Conservation (phyloP, 345 rosid genomes). For the Gynandropsis gynandra region DNA sequence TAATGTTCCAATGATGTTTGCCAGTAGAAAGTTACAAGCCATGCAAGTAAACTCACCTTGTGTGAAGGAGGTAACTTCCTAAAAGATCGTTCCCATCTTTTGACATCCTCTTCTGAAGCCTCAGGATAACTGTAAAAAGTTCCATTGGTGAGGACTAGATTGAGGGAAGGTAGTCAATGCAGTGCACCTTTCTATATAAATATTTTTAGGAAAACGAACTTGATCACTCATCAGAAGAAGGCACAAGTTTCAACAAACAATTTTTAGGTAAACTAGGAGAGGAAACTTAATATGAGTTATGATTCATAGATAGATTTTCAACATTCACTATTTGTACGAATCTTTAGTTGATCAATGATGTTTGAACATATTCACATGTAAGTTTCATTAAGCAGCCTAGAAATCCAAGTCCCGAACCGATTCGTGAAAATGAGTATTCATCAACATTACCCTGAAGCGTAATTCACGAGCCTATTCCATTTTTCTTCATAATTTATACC, state of each 20-base stretch:
- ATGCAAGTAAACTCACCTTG: slow-evolving; percentile 41
- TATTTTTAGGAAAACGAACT: not conserved
- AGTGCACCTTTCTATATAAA: not conserved
- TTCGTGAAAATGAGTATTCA: no score
- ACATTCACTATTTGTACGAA: not conserved
- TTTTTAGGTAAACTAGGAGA: no score
- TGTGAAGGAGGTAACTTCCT: slow-evolving; percentile 69
- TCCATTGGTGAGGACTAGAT: not conserved
- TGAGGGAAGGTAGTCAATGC: not conserved
- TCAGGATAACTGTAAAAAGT: slow-evolving; percentile 58
- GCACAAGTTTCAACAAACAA: not conserved
- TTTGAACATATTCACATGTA: not conserved
- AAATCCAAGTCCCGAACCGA: not conserved
- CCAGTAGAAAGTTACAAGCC: not conserved
- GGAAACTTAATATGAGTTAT: not conserved
- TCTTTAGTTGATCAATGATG: not conserved
- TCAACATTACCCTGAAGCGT: no score
- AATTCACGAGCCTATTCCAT: no score
- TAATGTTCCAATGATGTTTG: not conserved
- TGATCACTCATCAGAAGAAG: not conserved
- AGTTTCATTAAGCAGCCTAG: not conserved
- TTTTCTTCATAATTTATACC: no score
- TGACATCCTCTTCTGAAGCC: slow-evolving; percentile 82
- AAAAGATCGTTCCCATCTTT: slow-evolving; percentile 67
- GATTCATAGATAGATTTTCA: not conserved